These are phyloP conservation scores for Trichophyton benhamiae DNA, from an alignment of 2,329 filamentous ascomycete genomes.

Conservation along the genomic window DNA sequence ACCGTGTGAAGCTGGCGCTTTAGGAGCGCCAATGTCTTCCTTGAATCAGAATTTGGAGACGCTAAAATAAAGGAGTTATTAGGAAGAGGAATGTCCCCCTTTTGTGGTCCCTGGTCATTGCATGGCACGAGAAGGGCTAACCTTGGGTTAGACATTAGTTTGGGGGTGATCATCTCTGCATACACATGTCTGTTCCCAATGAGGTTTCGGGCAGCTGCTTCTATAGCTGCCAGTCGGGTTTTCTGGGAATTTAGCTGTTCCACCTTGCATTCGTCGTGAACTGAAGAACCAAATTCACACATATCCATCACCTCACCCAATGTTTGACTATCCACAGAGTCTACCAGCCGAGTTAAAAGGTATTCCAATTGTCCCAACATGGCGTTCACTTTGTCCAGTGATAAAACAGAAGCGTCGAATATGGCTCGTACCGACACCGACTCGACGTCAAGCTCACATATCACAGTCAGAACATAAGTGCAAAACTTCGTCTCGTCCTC, in stretches of 20 bases:
- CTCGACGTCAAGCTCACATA: slow-evolving; percentile 7
- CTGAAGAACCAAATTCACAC: background rate
- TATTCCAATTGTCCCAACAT: background rate
- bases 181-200: background rate
- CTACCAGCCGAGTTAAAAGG: background rate
- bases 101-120: background rate
- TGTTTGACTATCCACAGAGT: background rate
- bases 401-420: background rate
- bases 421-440: background rate
- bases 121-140: background rate
- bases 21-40: background rate
- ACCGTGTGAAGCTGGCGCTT: background rate
- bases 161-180: background rate
- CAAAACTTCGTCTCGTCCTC: slow-evolving; percentile 5
- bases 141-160: background rate
- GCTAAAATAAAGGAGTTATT: background rate
- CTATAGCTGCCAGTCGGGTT: background rate
- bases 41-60: background rate
- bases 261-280: background rate
- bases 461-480: slow-evolving; percentile 7
- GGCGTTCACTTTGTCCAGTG: background rate
- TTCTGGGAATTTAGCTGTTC: background rate
- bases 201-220: background rate
- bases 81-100: background rate
- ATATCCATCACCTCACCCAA: background rate